phyloP scores from a whole-genome alignment of 2,329 filamentous ascomycete species.

The Chaetomiaceae sp. region DNA sequence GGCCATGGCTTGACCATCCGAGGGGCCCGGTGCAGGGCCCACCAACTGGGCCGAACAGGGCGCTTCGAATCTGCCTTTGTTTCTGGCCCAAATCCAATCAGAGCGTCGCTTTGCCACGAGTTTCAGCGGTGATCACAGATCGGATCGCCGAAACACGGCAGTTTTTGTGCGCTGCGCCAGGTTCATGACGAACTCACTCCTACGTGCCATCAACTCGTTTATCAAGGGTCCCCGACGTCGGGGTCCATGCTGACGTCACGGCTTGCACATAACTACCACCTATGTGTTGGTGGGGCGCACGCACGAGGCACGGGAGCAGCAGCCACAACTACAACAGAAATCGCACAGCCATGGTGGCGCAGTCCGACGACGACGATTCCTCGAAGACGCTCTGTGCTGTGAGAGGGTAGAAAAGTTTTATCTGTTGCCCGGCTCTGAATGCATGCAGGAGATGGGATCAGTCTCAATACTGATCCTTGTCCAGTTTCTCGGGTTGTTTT shows the following conservation, averaged over 20 bases:
- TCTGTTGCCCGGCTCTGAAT: too few relatives aligned
- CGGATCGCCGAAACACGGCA: constrained; percentile 8
- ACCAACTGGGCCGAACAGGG: neutral
- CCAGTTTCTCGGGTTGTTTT: too few relatives aligned
- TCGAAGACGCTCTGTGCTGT: neutral
- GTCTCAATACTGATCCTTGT: too few relatives aligned
- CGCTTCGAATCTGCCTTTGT: neutral
- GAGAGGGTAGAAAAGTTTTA: too few relatives aligned
- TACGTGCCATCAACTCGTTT: too few relatives aligned
- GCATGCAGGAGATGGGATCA: too few relatives aligned
- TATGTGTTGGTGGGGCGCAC: too few relatives aligned
- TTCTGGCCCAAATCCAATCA: neutral
- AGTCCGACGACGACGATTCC: neutral
- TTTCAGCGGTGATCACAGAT: neutral
- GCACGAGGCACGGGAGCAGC: neutral
- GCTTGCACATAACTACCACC: too few relatives aligned
- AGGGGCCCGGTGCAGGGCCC: neutral
- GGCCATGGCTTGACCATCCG: neutral
- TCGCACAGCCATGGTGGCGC: neutral
- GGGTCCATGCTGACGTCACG: neutral
- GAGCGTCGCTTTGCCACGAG: neutral
- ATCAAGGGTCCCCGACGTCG: neutral
- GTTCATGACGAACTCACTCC: constrained; percentile 3
- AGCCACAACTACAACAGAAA: neutral
- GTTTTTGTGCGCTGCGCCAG: neutral